Percentiles rank a stretch among this genome's conserved stretches.
These are phyloP conservation scores for Penicillium corylophilum DNA, from an alignment of 2,329 filamentous ascomycete genomes.

Conservation along the genomic window DNA sequence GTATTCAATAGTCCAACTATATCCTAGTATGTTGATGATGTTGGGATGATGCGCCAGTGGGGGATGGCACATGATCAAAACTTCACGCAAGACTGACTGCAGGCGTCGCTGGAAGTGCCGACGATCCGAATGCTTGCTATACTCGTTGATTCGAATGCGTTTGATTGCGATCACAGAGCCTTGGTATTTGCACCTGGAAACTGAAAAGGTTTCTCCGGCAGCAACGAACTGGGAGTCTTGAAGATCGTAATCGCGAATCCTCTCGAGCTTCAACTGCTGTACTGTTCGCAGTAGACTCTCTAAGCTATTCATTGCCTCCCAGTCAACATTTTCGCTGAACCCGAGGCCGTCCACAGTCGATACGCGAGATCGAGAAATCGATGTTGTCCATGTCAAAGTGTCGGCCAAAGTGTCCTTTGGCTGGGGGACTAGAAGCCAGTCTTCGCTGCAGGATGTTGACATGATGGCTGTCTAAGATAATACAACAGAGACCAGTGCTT, in stretches of 20 bases:
- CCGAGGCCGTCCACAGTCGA: conserved; percentile 12
- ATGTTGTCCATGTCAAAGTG: conserved; percentile 7
- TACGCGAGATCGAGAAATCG: conserved; percentile 10
- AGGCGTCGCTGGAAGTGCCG: conserved; percentile 12
- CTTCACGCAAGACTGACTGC: conserved; percentile 19
- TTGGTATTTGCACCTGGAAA: conserved; percentile 8
- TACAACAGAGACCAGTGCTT: neutral
- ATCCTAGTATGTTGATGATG: conserved; percentile 23
- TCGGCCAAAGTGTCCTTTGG: conserved; percentile 1
- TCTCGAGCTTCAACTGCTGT: conserved; percentile 11
- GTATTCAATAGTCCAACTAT: conserved; percentile 19
- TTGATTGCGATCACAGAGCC: conserved; percentile 11
- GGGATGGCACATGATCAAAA: conserved; percentile 20
- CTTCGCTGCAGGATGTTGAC: conserved; percentile 3
- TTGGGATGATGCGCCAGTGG: conserved; percentile 23
- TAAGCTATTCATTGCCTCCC: conserved; percentile 10
- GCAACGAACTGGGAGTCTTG: conserved; percentile 4
- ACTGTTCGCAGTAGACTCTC: conserved; percentile 12
- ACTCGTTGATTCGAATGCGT: conserved; percentile 8
- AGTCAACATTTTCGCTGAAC: conserved; percentile 9
- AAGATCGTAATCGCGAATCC: conserved; percentile 1
- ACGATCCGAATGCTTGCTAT: conserved; percentile 1
- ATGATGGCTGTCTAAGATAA: neutral
- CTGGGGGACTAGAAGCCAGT: neutral
- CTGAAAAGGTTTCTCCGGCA: conserved; percentile 11